Evolutionary conservation across 1,284 basidiomycete species (phyloP), one percentile per base, ranked within the genome.

Genomic region (Ustilago sp.): DNA sequence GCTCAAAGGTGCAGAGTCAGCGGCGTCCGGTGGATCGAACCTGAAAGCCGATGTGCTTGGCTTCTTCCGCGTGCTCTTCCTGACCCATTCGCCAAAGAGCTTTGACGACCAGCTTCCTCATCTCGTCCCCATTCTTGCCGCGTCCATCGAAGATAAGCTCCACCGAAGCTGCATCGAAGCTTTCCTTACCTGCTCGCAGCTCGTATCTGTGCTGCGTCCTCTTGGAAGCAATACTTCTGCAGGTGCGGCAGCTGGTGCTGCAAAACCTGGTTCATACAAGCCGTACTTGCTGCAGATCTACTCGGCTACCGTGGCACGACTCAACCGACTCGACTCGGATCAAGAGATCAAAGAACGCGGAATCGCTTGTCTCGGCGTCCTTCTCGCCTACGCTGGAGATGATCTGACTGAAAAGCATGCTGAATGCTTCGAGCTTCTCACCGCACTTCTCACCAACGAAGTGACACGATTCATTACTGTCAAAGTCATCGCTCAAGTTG

Each of bases 331-430:
- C 68, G 93, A 94, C 74, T 94, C 94, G 4, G 96, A 98, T 85
- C 91, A 93, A 12, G 94, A 98, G 76, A 94, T 99, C 38, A 91
- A 94, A 47, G 89, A 90, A 41, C 91, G 90, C 74, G 94, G 94
- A 0, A 92, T 98, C 80, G 90, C 92, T 38, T 91, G 91, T 50
- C 89, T 98, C 41, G 94, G 93, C 1, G 92, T 94, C 81, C 87
- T 98, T 5, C 93, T 98, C 89, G 90, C 94, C 41, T 91, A 91
- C 75, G 93, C 94, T 11, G 92, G 93, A 0, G 93, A 94, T 59
- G 88, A 91, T 17, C 81, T 90, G 15, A 78, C 82, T 0, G 85
- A 87, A n/a, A 70, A 80, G 47, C 86, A 86, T 54, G 62, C 78
- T 4, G 80, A 82, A 4, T 85, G 85, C 32, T 85, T 90, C 52